Conservation (phyloP, 768 basidiomycete species). For the Tephrocybe rancida region DNA sequence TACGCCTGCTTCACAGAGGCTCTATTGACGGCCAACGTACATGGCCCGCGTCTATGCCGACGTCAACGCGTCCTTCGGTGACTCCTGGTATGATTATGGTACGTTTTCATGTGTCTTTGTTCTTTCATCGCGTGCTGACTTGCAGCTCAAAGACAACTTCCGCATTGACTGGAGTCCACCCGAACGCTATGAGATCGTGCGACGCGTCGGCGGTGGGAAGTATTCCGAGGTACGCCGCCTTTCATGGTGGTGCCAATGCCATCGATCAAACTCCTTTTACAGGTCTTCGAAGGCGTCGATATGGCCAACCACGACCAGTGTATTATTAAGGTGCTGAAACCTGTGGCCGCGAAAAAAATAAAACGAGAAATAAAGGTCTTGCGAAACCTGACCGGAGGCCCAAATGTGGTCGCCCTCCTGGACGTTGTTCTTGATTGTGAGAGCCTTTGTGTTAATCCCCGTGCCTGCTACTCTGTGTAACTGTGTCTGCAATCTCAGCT, state of each 20-base stretch:
- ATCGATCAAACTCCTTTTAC: constrained; percentile 3
- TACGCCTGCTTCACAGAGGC: constrained; percentile 6
- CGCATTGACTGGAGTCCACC: constrained; percentile 66
- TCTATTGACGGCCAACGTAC: constrained; percentile 13
- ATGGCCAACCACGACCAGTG: constrained; percentile 54
- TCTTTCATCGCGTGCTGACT: not conserved
- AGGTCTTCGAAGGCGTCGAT: constrained; percentile 66
- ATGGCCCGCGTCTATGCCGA: constrained; percentile 58
- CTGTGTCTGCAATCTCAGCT: constrained; percentile 26
- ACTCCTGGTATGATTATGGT: constrained; percentile 69
- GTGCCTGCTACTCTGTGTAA: not conserved
- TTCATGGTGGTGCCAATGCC: not conserved
- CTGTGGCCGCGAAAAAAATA: constrained; percentile 71
- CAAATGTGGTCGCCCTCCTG: constrained; percentile 66
- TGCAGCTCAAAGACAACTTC: constrained; percentile 48
- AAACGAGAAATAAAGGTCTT: constrained; percentile 78
- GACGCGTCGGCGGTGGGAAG: constrained; percentile 65
- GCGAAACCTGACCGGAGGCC: constrained; percentile 67
- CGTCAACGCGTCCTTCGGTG: constrained; percentile 59
- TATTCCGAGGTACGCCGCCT: constrained; percentile 58
- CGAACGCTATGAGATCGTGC: constrained; percentile 67
- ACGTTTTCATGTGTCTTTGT: constrained; percentile 17
- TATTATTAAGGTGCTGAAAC: constrained; percentile 75
- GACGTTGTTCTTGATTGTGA: constrained; percentile 67
- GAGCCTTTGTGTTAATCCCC: constrained; percentile 5